Evolutionary conservation across 2,329 filamentous ascomycete genomes (phyloP), one percentile per base, ranked within the genome.

Genomic region (Raffaelea albimanens): DNA sequence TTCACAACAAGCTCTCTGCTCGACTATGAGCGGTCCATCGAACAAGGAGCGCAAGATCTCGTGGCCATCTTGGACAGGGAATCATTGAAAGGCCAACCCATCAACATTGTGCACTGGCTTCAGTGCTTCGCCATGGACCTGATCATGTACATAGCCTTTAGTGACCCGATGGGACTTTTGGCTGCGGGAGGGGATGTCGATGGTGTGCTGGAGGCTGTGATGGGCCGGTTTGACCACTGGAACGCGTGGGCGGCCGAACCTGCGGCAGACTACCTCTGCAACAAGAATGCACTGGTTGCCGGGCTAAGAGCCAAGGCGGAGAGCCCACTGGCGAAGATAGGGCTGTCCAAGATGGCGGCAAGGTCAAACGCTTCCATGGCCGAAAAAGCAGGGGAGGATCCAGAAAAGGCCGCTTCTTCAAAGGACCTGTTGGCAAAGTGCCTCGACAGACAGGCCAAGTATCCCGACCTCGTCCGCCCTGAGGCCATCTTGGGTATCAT

Each of bases 161-260:
- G 29, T 21, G 40, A 47, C 21, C 29, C 39, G 19, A 25, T 43
- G 13, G 45, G 45, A 10, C 38, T 47, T 18, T 34, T 47, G 36
- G 48, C 52, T 19, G 48, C 40, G 8, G 52, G 52, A 29, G 47
- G 31, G 19, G 54, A 56, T 31, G 54, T 54, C 23, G 50, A 51
- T 23, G 51, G 49, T n/a, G 52, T 56, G 25, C 45, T 54, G 19
- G 46, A 23, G 13, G 44, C 44, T 21, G 39, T 46, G 38, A 23
- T 46, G 3, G 44, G 10, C 5, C 44, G 44, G 14, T 46, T 46
- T 18, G 45, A 47, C 21, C 45, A 47, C 31, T 47, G 45, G 44
- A 46, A 46, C 20, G 39, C 44, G 18, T 46, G 44, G 44, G 44
- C 44, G 11, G 44, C 44, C 25, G 29, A 41, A 20, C 44, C 44